phyloP scores from a whole-genome alignment of 2,329 filamentous ascomycete species.

The Penicillium sp. region DNA sequence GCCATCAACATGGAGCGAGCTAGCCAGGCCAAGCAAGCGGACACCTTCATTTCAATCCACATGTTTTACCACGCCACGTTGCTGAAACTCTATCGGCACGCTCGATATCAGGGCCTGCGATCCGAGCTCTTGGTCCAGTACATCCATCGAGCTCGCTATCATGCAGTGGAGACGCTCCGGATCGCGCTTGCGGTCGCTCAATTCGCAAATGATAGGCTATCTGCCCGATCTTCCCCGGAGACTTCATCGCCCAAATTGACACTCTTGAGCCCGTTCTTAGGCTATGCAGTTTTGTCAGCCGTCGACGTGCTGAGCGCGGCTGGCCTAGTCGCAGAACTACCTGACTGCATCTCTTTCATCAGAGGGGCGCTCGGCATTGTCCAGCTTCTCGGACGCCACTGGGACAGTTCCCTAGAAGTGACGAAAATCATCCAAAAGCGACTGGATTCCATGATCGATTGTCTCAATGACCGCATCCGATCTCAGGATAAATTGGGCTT shows the following conservation, averaged over 20 bases:
- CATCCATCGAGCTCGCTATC: slow-evolving; percentile 50
- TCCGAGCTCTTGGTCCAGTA: slow-evolving; percentile 46
- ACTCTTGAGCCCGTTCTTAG: slow-evolving; percentile 60
- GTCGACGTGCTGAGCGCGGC: slow-evolving; percentile 65
- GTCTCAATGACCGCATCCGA: slow-evolving; percentile 33
- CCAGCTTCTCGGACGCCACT: slow-evolving; percentile 56
- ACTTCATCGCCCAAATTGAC: slow-evolving; percentile 29
- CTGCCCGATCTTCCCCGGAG: slow-evolving; percentile 21
- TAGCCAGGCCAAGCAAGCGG: slow-evolving; percentile 53
- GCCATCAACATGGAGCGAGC: slow-evolving; percentile 58
- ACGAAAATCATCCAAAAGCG: slow-evolving; percentile 50
- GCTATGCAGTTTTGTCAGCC: slow-evolving; percentile 61
- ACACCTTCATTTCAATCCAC: slow-evolving; percentile 63
- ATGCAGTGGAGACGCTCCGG: slow-evolving; percentile 54
- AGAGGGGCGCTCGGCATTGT: slow-evolving; percentile 54
- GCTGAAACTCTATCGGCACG: slow-evolving; percentile 65
- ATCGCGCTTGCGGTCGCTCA: slow-evolving; percentile 34
- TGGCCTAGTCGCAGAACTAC: slow-evolving; percentile 53
- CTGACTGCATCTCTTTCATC: slow-evolving; percentile 55
- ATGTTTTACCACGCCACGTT: slow-evolving; percentile 63
- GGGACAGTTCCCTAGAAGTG: slow-evolving; percentile 58
- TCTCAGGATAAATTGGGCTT: slow-evolving; percentile 36
- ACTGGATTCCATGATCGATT: slow-evolving; percentile 44
- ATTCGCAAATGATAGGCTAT: slow-evolving; percentile 22
- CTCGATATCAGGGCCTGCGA: slow-evolving; percentile 45